These are phyloP conservation scores for Russula griseocarnosa DNA, from an alignment of 768 basidiomycete genomes.

Conservation along the genomic window DNA sequence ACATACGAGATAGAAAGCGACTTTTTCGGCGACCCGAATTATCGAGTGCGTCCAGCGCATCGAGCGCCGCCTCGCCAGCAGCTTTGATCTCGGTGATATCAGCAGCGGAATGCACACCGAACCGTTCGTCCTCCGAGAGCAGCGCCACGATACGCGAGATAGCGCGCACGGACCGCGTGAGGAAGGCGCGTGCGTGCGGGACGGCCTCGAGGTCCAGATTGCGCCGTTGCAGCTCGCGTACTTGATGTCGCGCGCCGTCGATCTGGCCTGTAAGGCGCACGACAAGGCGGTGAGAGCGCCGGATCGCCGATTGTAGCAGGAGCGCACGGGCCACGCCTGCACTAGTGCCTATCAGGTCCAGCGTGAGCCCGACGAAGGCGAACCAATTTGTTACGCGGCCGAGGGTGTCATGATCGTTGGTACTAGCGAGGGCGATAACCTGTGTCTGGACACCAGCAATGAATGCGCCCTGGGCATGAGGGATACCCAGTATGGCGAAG, in stretches of 20 bases:
- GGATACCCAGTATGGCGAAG: neutral
- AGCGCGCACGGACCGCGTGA: neutral
- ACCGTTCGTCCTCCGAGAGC: constrained; percentile 14
- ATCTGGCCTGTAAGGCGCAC: constrained; percentile 11
- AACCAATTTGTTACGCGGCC: constrained; percentile 21
- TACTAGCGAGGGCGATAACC: constrained; percentile 6
- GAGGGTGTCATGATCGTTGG: neutral
- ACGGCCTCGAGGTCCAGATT: neutral
- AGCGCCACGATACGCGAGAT: constrained; percentile 10
- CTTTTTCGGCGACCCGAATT: too few species aligned
- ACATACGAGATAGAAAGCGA: neutral
- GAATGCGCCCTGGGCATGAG: constrained; percentile 22
- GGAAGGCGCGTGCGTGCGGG: neutral
- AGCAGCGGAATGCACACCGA: constrained; percentile 2
- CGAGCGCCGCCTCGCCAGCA: constrained; percentile 6
- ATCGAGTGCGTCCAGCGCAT: neutral
- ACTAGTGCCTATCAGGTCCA: constrained; percentile 27
- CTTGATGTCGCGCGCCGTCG: constrained; percentile 18
- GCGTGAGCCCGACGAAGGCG: constrained; percentile 26
- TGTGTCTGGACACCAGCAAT: constrained; percentile 27
- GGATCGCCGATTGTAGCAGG: constrained; percentile 16
- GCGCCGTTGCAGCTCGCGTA: constrained; percentile 6
- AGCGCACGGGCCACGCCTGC: constrained; percentile 22
- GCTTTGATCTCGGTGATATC: constrained; percentile 5
- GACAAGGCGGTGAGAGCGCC: constrained; percentile 17